These are phyloP conservation scores for Pythium biforme DNA, from an alignment of 352 stramenopile genomes.

Conservation along the genomic window DNA sequence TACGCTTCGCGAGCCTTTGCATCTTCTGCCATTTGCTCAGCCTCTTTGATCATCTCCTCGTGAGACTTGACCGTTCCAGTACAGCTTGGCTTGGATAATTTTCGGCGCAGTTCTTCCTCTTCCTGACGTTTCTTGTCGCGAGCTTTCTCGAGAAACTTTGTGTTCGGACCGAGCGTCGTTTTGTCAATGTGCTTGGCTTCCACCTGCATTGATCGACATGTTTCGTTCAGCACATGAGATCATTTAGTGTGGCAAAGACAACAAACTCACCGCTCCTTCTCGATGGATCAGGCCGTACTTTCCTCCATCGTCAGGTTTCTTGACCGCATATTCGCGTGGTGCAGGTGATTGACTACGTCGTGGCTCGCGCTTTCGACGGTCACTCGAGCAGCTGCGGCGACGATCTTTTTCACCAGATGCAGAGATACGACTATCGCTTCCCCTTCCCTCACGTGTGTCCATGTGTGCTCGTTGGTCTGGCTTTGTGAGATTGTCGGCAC, in stretches of 20 bases:
- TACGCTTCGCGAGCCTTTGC: conserved; percentile 66
- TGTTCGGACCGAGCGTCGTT: conserved; percentile 72
- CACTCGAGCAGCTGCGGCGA: neutral
- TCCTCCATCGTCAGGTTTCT: conserved; percentile 33
- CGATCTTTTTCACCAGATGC: neutral
- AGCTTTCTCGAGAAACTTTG: conserved; percentile 71
- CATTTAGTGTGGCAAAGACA: neutral
- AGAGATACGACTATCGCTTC: neutral
- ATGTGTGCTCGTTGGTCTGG: neutral
- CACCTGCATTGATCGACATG: conserved; percentile 25
- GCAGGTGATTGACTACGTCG: conserved; percentile 1
- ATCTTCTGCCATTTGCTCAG: conserved; percentile 73
- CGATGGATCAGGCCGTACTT: conserved; percentile 71
- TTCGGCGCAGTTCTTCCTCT: conserved; percentile 65
- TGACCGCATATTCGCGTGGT: conserved; percentile 19
- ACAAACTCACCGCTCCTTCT: conserved; percentile 43
- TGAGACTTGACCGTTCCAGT: conserved; percentile 30
- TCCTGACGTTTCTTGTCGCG: conserved; percentile 65
- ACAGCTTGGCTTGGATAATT: conserved; percentile 48
- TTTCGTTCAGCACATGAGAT: neutral
- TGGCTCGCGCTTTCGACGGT: neutral
- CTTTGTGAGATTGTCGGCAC: conserved; percentile 9
- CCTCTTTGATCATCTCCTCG: conserved; percentile 65
- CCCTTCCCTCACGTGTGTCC: neutral
- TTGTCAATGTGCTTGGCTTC: conserved; percentile 76